Evolutionary conservation across 2,329 filamentous ascomycete genomes (phyloP).

Genomic region (Pseudogymnoascus sp.): DNA sequence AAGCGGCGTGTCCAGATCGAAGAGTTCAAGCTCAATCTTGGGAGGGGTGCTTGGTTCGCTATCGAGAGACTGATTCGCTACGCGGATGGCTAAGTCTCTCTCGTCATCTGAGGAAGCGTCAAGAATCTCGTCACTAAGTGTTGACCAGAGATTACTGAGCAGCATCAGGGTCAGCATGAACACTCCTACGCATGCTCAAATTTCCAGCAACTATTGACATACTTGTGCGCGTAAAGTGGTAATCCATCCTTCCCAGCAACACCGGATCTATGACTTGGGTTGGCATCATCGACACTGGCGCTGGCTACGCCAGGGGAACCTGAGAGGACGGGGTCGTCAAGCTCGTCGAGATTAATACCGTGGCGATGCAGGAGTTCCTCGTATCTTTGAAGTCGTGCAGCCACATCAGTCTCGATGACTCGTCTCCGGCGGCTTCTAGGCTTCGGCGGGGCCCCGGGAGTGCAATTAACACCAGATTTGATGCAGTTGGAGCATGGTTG

Average conservation of each 20-base stretch:
- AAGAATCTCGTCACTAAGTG: conserved; percentile 26
- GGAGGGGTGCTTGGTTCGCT: conserved; percentile 35
- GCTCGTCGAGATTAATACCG: conserved; percentile 23
- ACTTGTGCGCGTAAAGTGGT: background rate
- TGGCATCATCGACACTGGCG: background rate
- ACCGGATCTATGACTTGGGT: conserved; percentile 13
- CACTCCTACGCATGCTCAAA: conserved; percentile 13
- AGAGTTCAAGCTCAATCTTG: conserved; percentile 40
- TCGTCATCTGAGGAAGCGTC: conserved; percentile 27
- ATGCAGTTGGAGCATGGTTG: conserved; percentile 24
- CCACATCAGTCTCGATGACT: conserved; percentile 24
- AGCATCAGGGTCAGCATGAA: background rate
- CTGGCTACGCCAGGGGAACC: background rate
- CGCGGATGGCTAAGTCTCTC: conserved; percentile 17
- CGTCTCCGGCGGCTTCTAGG: conserved; percentile 21
- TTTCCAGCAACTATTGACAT: conserved; percentile 21
- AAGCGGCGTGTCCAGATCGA: conserved; percentile 35
- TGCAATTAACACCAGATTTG: conserved; percentile 21
- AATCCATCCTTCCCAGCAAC: conserved; percentile 9
- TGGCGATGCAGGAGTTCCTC: conserved; percentile 20
- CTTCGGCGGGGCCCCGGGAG: conserved; percentile 18
- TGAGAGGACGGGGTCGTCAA: conserved; percentile 14
- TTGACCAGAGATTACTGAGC: conserved; percentile 25
- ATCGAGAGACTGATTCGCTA: conserved; percentile 26
- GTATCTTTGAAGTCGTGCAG: conserved; percentile 22